Evolutionary conservation across 169 alveolate genomes (phyloP).

Genomic region (Eimeria acervulina): DNA sequence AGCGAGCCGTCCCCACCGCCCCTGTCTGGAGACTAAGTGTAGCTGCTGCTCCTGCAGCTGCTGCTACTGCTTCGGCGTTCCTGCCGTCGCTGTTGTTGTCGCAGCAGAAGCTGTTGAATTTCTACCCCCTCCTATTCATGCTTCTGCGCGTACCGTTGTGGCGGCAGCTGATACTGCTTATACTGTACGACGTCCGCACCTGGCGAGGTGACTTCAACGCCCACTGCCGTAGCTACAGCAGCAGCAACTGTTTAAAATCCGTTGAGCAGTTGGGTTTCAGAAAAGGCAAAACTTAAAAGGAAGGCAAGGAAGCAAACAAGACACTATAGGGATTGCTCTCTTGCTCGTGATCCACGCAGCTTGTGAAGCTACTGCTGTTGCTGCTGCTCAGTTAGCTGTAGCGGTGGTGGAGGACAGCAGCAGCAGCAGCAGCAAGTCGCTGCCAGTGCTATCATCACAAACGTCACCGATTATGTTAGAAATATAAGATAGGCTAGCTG

Average conservation of each 20-base stretch:
- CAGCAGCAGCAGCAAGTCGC: conserved; percentile 4
- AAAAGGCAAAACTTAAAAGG: neutral
- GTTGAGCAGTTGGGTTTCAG: neutral
- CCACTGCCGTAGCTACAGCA: conserved; percentile 25
- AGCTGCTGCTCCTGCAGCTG: neutral
- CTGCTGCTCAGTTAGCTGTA: conserved; percentile 47
- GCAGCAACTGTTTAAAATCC: neutral
- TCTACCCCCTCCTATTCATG: neutral
- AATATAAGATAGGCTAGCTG: neutral
- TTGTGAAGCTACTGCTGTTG: conserved; percentile 5
- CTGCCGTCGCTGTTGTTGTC: neutral
- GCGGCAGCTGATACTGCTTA: neutral
- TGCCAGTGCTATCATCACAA: neutral
- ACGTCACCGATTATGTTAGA: no score
- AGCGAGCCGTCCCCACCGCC: neutral
- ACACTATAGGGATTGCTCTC: neutral
- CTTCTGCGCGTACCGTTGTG: neutral
- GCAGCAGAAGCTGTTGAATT: neutral
- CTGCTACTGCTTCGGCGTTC: neutral
- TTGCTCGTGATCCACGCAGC: neutral
- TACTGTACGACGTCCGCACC: neutral
- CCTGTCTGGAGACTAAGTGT: neutral
- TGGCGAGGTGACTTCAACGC: neutral
- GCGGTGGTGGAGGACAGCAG: neutral
- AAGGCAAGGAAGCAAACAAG: conserved; percentile 7